Percentiles rank a stretch among this genome's conserved stretches.
Conservation (phyloP, 257 asterid species). For the Fraxinus anomala region DNA sequence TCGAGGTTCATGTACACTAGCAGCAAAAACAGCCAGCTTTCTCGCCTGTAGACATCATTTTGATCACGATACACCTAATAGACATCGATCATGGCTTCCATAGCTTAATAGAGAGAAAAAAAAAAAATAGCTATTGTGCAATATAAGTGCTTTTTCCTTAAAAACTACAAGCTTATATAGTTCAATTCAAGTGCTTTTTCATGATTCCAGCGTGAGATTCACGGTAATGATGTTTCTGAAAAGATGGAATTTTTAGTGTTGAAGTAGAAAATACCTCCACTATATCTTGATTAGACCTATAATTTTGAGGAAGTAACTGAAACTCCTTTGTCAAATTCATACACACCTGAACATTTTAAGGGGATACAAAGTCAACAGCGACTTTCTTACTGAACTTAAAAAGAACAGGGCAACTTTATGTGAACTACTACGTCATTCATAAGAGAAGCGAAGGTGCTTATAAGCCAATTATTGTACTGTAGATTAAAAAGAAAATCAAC, state of each 20-base stretch:
- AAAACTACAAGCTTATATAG: too few species aligned
- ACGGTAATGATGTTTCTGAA: neutral
- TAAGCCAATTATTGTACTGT: neutral
- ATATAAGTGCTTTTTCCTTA: neutral
- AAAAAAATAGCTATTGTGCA: neutral
- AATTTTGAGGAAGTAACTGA: constrained; percentile 46
- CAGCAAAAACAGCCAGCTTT: constrained; percentile 65
- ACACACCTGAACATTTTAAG: constrained; percentile 47
- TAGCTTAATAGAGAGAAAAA: neutral
- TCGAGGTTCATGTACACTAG: constrained; percentile 24
- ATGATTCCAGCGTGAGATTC: constrained; percentile 2
- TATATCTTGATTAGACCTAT: constrained; percentile 53
- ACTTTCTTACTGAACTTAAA: constrained; percentile 50
- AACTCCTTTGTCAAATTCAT: constrained; percentile 47
- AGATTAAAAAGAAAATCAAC: neutral
- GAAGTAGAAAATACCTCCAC: constrained; percentile 37
- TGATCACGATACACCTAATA: neutral
- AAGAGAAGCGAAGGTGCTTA: neutral
- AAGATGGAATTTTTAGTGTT: constrained; percentile 13
- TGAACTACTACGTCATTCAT: constrained; percentile 3
- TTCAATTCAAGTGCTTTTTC: neutral
- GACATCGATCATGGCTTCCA: constrained; percentile 8
- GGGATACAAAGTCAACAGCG: constrained; percentile 52
- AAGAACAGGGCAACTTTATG: constrained; percentile 12
- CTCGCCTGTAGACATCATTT: constrained; percentile 50